Evolutionary conservation across 768 basidiomycete genomes (phyloP).

Genomic region (Tricholoma hemisulphureum): DNA sequence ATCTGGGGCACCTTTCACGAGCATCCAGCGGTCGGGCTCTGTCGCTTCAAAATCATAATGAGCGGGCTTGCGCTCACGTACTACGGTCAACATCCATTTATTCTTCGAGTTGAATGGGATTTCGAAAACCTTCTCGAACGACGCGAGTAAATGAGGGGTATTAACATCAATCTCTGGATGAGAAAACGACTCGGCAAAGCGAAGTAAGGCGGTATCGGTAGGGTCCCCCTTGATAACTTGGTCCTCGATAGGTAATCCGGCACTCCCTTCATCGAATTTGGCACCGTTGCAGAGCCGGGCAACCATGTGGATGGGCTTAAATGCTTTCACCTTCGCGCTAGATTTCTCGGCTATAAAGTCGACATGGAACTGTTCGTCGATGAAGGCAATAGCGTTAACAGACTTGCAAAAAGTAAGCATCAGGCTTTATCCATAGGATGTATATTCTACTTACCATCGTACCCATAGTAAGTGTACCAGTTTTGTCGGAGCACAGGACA

Average conservation of each 20-base stretch:
- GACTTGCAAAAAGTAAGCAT: neutral
- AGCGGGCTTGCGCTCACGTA: neutral
- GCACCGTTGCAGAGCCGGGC: conserved; percentile 48
- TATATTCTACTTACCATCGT: conserved; percentile 42
- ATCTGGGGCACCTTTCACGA: conserved; percentile 46
- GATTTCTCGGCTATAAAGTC: neutral
- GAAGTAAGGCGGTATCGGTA: conserved; percentile 56
- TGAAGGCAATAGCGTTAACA: neutral
- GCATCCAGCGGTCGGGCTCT: neutral
- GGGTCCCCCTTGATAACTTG: conserved; percentile 50
- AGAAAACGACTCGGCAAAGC: conserved; percentile 41
- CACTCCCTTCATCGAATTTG: conserved; percentile 28
- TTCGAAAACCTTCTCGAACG: neutral
- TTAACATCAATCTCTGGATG: conserved; percentile 16
- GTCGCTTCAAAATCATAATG: neutral
- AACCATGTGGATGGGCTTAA: conserved; percentile 35
- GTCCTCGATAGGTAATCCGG: conserved; percentile 17
- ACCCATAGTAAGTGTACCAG: conserved; percentile 50
- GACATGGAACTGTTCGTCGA: neutral
- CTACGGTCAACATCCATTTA: neutral
- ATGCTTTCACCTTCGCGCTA: conserved; percentile 16
- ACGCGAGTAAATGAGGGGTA: neutral
- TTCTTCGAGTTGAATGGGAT: neutral
- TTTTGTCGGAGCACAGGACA: conserved; percentile 55
- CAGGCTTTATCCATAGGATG: no score